Evolutionary conservation across 1,284 basidiomycete species (phyloP).

Genomic region (Cutaneotrichosporon sp.): DNA sequence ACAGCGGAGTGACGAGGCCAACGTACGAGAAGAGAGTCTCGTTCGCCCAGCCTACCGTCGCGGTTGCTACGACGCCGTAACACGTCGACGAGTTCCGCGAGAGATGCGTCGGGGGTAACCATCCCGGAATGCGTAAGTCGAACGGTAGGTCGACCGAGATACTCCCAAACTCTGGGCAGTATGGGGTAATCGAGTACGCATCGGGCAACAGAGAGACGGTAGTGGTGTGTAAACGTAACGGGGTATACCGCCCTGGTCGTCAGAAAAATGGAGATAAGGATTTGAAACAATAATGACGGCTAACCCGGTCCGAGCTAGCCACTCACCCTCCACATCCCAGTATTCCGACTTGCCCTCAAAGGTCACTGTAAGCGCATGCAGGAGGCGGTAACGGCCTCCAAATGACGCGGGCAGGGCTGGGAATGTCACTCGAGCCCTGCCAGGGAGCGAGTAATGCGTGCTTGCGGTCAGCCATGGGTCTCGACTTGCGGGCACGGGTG

Average conservation of each 20-base stretch:
- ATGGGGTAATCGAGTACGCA: conserved; percentile 5
- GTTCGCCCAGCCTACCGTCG: conserved; percentile 32
- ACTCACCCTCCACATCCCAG: conserved; percentile 26
- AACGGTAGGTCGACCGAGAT: conserved; percentile 36
- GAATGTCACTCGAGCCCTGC: conserved; percentile 16
- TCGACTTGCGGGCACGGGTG: not conserved
- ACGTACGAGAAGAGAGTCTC: not conserved
- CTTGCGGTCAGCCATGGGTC: conserved; percentile 6
- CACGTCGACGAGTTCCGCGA: conserved; percentile 24
- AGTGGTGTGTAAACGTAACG: conserved; percentile 27
- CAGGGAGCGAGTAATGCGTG: conserved; percentile 25
- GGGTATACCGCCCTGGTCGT: conserved; percentile 40
- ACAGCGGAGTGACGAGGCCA: not conserved
- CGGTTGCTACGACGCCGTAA: conserved; percentile 33
- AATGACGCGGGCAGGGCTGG: conserved; percentile 1
- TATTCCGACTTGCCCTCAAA: conserved; percentile 44
- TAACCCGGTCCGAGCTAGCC: too few species aligned
- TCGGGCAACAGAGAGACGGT: conserved; percentile 17
- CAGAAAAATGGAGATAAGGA: too few species aligned
- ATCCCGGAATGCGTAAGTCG: conserved; percentile 44
- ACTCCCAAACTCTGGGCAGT: not conserved
- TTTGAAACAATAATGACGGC: not conserved
- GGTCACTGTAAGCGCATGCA: conserved; percentile 24
- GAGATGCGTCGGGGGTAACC: conserved; percentile 39
- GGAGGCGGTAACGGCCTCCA: conserved; percentile 6